Conservation (phyloP, 2,329 filamentous ascomycete species). For the Clonostachys rosea region DNA sequence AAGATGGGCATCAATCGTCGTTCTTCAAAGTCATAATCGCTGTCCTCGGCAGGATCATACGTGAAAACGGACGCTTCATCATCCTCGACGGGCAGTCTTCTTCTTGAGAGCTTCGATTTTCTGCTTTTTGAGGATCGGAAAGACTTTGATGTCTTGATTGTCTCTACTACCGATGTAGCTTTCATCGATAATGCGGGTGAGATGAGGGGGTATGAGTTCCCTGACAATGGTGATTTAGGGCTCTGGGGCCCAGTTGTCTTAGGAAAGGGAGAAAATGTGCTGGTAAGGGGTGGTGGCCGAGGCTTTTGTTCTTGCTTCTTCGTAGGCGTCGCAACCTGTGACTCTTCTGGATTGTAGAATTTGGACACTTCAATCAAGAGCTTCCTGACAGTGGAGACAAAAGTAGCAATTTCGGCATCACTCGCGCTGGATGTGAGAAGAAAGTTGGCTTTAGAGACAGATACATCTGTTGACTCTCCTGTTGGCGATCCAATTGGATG, state of each 20-base stretch:
- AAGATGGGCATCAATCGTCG: constrained; percentile 48
- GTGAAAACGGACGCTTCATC: constrained; percentile 24
- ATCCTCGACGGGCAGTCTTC: constrained; percentile 1
- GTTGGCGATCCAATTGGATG: constrained; percentile 7
- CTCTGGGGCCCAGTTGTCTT: constrained; percentile 12
- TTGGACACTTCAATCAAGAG: constrained; percentile 21
- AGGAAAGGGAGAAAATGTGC: constrained; percentile 22
- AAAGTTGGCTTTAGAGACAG: constrained; percentile 49
- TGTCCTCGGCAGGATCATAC: constrained; percentile 30
- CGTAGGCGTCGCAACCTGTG: constrained; percentile 2
- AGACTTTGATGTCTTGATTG: constrained; percentile 19
- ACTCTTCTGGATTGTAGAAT: constrained; percentile 38
- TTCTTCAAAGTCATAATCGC: constrained; percentile 40
- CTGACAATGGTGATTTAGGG: constrained; percentile 8
- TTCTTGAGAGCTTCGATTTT: not conserved
- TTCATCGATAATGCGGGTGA: constrained; percentile 7
- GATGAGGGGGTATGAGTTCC: constrained; percentile 1
- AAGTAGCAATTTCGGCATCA: constrained; percentile 45
- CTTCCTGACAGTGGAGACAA: constrained; percentile 48
- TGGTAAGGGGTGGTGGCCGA: constrained; percentile 17
- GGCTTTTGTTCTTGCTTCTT: constrained; percentile 11
- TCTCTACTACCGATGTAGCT: constrained; percentile 26
- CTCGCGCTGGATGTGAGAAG: constrained; percentile 50
- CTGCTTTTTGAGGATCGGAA: constrained; percentile 10
- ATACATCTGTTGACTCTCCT: constrained; percentile 18